Evolutionary conservation across 176 grass and related monocot species (phyloP).

Genomic region (Olyra latifolia): DNA sequence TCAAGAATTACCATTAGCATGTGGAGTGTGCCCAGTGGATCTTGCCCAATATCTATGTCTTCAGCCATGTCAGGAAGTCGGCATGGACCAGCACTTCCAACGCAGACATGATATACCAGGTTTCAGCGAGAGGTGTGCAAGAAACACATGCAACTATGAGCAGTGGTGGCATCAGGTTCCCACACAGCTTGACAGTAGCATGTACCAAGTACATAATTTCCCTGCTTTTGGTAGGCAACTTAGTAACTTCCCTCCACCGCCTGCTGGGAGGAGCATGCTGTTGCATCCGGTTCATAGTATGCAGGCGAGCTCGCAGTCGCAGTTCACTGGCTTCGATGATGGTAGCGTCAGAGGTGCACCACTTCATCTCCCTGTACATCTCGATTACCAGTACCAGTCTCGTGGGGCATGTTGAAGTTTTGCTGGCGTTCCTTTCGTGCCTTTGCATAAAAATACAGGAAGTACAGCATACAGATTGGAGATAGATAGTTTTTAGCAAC

Average conservation of each 20-base stretch:
- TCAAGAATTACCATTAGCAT: background rate
- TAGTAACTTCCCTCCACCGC: background rate
- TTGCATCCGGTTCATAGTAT: background rate
- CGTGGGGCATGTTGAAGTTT: conserved; percentile 1
- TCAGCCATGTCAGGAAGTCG: background rate
- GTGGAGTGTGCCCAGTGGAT: conserved; percentile 4
- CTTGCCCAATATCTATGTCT: background rate
- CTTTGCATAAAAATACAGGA: background rate
- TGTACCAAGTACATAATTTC: conserved; percentile 19
- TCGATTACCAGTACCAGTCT: background rate
- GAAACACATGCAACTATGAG: background rate
- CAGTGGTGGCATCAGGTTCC: conserved; percentile 34
- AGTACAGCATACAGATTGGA: background rate
- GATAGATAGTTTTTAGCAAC: background rate
- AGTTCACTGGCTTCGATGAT: conserved; percentile 3
- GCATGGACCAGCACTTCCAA: background rate
- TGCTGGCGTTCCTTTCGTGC: background rate
- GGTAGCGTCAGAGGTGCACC: conserved; percentile 25
- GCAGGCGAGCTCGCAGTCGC: conserved; percentile 18
- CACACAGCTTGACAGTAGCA: background rate
- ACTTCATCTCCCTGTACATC: background rate
- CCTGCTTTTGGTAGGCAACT: background rate
- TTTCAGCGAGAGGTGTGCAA: background rate
- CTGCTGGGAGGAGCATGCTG: background rate
- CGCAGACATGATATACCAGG: background rate